Conservation (phyloP, 176 grass and related monocot species). For the Carex scoparia region DNA sequence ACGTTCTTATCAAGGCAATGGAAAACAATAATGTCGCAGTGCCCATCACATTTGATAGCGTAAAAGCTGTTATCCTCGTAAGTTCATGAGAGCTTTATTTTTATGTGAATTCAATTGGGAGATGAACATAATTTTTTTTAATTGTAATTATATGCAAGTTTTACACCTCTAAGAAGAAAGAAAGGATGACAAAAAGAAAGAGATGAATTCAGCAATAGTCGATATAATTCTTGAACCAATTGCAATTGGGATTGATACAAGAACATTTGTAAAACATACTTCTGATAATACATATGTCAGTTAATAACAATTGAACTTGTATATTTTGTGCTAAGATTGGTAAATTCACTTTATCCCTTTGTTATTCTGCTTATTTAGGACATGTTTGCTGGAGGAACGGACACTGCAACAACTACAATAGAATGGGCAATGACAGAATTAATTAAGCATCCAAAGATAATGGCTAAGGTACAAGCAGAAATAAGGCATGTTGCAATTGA, state of each 20-base stretch:
- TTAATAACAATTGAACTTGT: background rate
- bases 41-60: constrained; percentile 30
- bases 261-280: background rate
- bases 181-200: background rate
- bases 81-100: background rate
- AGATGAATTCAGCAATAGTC: background rate
- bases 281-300: background rate
- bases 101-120: background rate
- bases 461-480: constrained; percentile 45
- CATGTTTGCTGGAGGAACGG: constrained; percentile 34
- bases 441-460: constrained; percentile 30
- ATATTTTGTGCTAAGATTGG: background rate
- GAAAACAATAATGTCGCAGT: constrained; percentile 37
- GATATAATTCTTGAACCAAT: background rate
- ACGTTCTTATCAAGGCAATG: constrained; percentile 43
- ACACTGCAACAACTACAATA: constrained; percentile 21
- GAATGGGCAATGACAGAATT: constrained; percentile 68
- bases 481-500: constrained; percentile 14
- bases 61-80: constrained; percentile 55
- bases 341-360: background rate
- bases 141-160: no score
- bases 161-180: no score
- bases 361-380: constrained; percentile 24
- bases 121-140: background rate
- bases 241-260: background rate